Base-by-base conservation (phyloP, 345 rosid species). In the Corchorus capsularis region DNA sequence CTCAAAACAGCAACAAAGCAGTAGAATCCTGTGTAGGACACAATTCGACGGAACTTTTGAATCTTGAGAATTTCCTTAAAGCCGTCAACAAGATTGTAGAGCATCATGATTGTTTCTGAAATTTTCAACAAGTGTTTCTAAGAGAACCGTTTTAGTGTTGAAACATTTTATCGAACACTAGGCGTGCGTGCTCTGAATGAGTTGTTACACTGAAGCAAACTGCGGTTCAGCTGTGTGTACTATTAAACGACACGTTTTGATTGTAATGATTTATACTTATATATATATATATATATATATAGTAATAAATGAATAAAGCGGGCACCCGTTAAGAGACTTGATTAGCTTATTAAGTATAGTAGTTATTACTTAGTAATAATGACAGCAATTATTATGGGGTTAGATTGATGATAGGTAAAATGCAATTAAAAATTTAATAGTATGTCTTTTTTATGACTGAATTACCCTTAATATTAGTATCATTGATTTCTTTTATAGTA, bases 1-100 rank as follows among this genome's bases (percentile, higher is more conserved):
- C 79, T 87, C 67, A 95, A 43, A 2, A 85, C 85, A 2, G 87
- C 91, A 45, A 83, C 74, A 69, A 92, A 91, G 83, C 89, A 84
- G 71, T 79, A 95, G 86, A 93, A 92, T 17, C 88, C 90, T 37
- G 97, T 83, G 74, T 90, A 93, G 47, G 93, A 90, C 74, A 89
- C 90, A 12, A 87, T 66, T 65, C 97, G 80, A 35, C 98, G 87
- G 69, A 96, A 65, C 91, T 91, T 93, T 84, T 92, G 99, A 62
- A 96, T 89, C 86, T 91, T 96, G 22, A 89, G 68, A 70, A 91
- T 82, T 79, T 92, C 97, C 60, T 16, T 72, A 75, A 88, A 78
- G 1, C 79, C 81, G 63, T 89, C 89, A 45, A 64, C 35, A 54
- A 89, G 65, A 61, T 87, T 86, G 35, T 71, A 61, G 54, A 89